Evolutionary conservation across 345 rosid species (phyloP), one percentile per base, ranked within the genome.

Genomic region (Ailanthus altissimus): DNA sequence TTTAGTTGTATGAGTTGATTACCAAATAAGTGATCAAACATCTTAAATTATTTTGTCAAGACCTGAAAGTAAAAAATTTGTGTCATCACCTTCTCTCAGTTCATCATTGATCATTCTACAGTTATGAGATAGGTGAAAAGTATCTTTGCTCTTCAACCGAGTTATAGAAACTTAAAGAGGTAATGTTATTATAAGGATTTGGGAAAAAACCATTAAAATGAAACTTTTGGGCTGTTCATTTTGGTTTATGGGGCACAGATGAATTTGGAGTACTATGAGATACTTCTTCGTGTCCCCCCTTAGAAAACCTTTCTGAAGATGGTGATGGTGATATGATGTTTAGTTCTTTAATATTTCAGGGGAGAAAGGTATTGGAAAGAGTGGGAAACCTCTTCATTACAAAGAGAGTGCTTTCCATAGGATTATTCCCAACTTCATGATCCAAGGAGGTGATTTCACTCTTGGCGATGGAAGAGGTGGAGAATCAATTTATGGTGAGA

Each of bases 391-490:
- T 20, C 91, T 96, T 16, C 97, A 92, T 76, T 94, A 82, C 83
- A 94, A 90, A 81, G 97, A 93, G 8, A 93, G 97, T 72, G 20
- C 76, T 32, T 92, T 96, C 81, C 99, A 96, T 87, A 83, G 99
- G 83, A 94, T 96, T 79, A 94, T 96, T 77, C 97, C 99, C n/a
- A 89, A 91, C 83, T 96, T 96, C 76, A 96, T 92, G 99, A 67
- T 94, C 43, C 98, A 94, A 56, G 97, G 99, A 62, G 99, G 99
- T 78, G 99, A 96, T 67, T 96, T 96, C 64, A 96, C 99, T 0
- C 98, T 80, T 50, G 99, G 99, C 2, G 92, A 92, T 45, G 99
- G 99, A 74, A 91, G 91, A 82, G 99, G 98, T 40, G 98, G 98
- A 60, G 98, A 96, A 81, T 96, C 99, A 5, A 94, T 96, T 79